phyloP scores from a whole-genome alignment of 345 rosid genomes.

The Brassica incana region DNA sequence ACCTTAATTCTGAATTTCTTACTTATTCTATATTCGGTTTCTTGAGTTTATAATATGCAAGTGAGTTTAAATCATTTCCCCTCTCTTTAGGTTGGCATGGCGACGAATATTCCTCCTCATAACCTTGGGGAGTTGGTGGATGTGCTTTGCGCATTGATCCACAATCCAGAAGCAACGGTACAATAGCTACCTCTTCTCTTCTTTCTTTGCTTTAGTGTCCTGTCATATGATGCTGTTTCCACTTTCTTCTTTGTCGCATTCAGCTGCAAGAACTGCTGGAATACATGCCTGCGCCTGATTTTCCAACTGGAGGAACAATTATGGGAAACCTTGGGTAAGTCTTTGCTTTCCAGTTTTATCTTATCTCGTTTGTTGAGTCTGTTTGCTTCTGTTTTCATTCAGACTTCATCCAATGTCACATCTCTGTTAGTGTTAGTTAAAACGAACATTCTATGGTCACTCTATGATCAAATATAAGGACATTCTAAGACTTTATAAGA shows the following conservation, averaged over 20 bases:
- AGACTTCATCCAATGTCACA: not conserved
- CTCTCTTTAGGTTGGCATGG: slow-evolving; percentile 88
- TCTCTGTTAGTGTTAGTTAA: not conserved
- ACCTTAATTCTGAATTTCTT: not conserved
- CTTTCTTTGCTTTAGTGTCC: slow-evolving; percentile 14
- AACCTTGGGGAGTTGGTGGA: slow-evolving; percentile 96
- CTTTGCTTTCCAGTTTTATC: not conserved
- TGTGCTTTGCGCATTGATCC: slow-evolving; percentile 87
- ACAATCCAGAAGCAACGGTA: slow-evolving; percentile 90
- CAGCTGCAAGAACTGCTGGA: slow-evolving; percentile 96
- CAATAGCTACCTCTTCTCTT: not conserved
- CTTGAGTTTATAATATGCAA: slow-evolving; percentile 11
- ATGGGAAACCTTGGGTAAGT: slow-evolving; percentile 95
- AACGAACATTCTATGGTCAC: not conserved
- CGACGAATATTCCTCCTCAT: slow-evolving; percentile 97
- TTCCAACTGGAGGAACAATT: slow-evolving; percentile 95
- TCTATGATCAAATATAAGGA: not conserved
- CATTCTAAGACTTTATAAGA: not conserved
- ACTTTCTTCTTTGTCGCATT: slow-evolving; percentile 30
- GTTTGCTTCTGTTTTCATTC: not conserved
- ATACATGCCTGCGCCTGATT: slow-evolving; percentile 99
- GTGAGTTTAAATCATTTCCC: slow-evolving; percentile 4
- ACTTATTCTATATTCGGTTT: not conserved
- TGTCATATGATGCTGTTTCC: slow-evolving; percentile 22
- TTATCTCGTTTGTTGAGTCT: not conserved